Evolutionary conservation across 768 basidiomycete species (phyloP).

Genomic region (Suillus subaureus): DNA sequence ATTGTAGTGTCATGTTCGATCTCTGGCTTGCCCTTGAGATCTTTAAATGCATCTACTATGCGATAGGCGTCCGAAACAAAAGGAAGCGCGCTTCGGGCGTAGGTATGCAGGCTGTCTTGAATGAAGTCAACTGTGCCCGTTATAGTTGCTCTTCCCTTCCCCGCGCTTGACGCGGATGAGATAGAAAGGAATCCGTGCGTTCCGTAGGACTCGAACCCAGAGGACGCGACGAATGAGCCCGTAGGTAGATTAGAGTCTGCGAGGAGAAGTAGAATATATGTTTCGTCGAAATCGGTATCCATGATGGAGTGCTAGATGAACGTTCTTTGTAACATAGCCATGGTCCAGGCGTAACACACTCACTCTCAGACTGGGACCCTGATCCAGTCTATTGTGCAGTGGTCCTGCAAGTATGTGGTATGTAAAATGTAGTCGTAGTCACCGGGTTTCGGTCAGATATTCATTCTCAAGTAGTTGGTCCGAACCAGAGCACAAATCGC

Average conservation of each 20-base stretch:
- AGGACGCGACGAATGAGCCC: conserved; percentile 93
- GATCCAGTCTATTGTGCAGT: not conserved
- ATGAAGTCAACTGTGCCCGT: conserved; percentile 57
- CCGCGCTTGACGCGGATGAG: conserved; percentile 21
- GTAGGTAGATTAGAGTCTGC: conserved; percentile 95
- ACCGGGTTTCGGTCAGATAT: not conserved
- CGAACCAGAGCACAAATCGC: not conserved
- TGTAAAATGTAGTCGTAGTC: not conserved
- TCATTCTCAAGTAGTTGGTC: not conserved
- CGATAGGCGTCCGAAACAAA: conserved; percentile 78
- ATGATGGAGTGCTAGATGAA: conserved; percentile 12
- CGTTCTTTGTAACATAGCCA: not conserved
- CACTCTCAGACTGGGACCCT: not conserved
- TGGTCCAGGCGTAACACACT: not conserved
- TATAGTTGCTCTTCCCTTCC: conserved; percentile 23
- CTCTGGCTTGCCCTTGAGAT: conserved; percentile 8
- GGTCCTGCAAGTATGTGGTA: not conserved
- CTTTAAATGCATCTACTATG: conserved; percentile 27
- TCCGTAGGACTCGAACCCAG: conserved; percentile 87
- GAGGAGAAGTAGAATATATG: conserved; percentile 76
- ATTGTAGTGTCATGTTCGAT: conserved; percentile 13
- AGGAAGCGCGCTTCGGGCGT: conserved; percentile 73
- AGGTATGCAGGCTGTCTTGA: conserved; percentile 72
- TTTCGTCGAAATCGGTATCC: conserved; percentile 49
- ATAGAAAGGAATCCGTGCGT: conserved; percentile 76